Evolutionary conservation across 768 basidiomycete genomes (phyloP), one percentile per base, ranked within the genome.

Genomic region (Boletus bicolor): DNA sequence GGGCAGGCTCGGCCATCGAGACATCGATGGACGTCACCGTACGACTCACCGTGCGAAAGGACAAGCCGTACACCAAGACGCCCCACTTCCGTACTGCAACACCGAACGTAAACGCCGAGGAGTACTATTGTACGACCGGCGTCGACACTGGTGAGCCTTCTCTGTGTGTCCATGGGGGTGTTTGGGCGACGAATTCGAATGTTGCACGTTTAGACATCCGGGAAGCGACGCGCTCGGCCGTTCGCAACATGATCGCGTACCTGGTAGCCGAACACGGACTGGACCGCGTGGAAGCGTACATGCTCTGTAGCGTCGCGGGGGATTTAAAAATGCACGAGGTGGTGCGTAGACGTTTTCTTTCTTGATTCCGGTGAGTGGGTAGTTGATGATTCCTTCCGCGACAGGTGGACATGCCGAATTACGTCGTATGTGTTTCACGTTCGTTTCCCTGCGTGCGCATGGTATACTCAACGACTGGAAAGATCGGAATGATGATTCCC

Each of bases 381-480:
- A 17, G 43, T 38, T 53, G 37, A 53, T 44, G 30, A 1, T 17
- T n/a, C 7, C 38, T 37, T 35, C 28, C 24, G 28, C 32, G 42
- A 1, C 19, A 83, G 82, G 81, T 84, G 37, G 83, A 84, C 57
- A 84, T 84, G 83, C 83, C 83, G 11, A 84, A 84, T 57, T 85
- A 82, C 58, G 76, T 84, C 37, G 83, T 84, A 65, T 53, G 79
- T 72, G 15, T 46, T 24, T 51, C 34, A 1, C 8, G 8, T 44
- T 38, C 7, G 44, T 26, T 17, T 14, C 34, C 34, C 30, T 11
- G 12, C 3, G 14, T 4, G 8, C 28, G 2, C 17, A 30, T 0
- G n/a, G 9, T 5, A 47, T 30, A 26, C 39, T 45, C n/a, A 49
- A 34, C 8, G 7, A 9, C 12, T 4, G 39, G 49, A n/a, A 43